phyloP scores from a whole-genome alignment of 768 basidiomycete genomes.

The Calvatia gigantea region DNA sequence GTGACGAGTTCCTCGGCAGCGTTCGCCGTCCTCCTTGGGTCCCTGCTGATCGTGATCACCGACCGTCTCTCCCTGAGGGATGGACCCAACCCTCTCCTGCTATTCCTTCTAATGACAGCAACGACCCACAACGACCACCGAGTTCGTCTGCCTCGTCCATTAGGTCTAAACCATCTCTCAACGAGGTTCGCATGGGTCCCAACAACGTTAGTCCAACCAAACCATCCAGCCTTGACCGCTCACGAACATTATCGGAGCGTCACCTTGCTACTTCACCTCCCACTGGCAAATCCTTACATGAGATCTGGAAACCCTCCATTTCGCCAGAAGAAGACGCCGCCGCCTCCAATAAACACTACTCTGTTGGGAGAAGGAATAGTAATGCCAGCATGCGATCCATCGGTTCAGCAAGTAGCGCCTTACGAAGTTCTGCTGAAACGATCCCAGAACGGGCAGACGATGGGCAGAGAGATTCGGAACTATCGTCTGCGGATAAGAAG shows the following conservation, averaged over 20 bases:
- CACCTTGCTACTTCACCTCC: slow-evolving; percentile 30
- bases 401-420: slow-evolving; percentile 29
- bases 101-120: neutral
- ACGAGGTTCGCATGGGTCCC: neutral
- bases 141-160: slow-evolving; percentile 6
- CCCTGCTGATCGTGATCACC: neutral
- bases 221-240: neutral
- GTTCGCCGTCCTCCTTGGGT: neutral
- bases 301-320: slow-evolving; percentile 48
- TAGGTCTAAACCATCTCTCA: slow-evolving; percentile 5
- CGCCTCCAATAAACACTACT: slow-evolving; percentile 35
- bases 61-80: neutral
- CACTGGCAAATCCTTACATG: slow-evolving; percentile 27
- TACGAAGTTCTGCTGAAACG: slow-evolving; percentile 27
- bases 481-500: slow-evolving; percentile 7
- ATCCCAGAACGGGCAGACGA: slow-evolving; percentile 9
- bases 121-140: neutral
- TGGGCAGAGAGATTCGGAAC: neutral
- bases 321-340: slow-evolving; percentile 40
- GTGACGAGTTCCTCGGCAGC: neutral
- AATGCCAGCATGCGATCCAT: slow-evolving; percentile 46
- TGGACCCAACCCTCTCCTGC: neutral
- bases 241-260: slow-evolving; percentile 31
- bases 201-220: neutral
- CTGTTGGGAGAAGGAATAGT: slow-evolving; percentile 44